Evolutionary conservation across 192 early-diverging fungal species (phyloP), one percentile per base, ranked within the genome.

Genomic region (Radiomyces spectabilis): DNA sequence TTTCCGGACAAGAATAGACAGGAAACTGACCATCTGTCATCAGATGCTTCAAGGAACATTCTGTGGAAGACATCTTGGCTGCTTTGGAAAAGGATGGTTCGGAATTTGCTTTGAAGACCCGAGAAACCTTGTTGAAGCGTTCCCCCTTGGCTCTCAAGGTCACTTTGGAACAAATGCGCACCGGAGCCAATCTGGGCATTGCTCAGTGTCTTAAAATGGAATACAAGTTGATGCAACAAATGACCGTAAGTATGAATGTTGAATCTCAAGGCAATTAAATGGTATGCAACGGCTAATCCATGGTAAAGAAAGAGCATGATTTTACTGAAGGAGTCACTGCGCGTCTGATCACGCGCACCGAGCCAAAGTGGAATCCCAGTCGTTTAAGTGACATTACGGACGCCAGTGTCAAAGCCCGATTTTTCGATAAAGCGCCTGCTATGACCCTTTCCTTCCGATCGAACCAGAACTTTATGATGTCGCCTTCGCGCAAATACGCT

Each of bases 101-200:
- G 8, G 66, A 65, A 18, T 99, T 89, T 85, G 86, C 90, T 5
- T 26, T 57, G 3, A 67, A 78, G 46, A 86, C 91, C 3, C 68
- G 87, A n/a, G 74, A 62, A 3, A 72, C 65, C 25, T 59, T 99
- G 37, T 58, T 74, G 50, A 55, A 47, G 22, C 73, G 88, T 61
- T 93, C 90, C 15, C 96, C 96, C 0, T 88, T 86, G 7, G 85
- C 86, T 37, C 65, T 95, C 61, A 92, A 92, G 63, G 78, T 97
- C 15, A 91, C 93, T n/a, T 71, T 95, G 15, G 77, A 80, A 57
- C 83, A 91, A 67, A 75, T 97, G 51, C 78, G 91, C 4, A 67
- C 70, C 12, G 95, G 92, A 2, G 57, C 55, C 31, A 59, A 79
- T 13, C 46, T 82, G 55, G 66, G 78, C 27, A 84, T 99, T 70